Conservation (phyloP, 176 grass and related monocot genomes). For the Hordeum marinum region DNA sequence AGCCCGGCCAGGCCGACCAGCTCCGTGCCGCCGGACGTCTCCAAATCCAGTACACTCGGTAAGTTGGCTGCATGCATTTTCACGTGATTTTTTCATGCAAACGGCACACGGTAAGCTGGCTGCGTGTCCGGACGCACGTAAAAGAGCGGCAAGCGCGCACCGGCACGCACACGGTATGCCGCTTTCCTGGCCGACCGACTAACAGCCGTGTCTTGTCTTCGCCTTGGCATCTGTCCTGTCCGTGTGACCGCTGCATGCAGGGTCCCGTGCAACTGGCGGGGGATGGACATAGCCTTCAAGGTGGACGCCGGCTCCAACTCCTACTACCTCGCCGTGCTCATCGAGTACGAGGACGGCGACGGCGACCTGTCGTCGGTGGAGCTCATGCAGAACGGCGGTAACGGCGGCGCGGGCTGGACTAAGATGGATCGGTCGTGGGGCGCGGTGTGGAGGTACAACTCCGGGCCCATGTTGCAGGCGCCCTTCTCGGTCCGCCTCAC, state of each 20-base stretch:
- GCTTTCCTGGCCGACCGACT: background rate
- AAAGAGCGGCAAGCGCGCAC: background rate
- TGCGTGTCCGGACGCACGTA: background rate
- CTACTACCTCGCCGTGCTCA: constrained; percentile 65
- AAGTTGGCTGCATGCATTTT: background rate
- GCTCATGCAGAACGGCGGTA: constrained; percentile 35
- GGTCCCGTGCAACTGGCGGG: constrained; percentile 71
- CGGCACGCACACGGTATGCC: background rate
- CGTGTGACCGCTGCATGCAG: constrained; percentile 37
- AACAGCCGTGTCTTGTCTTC: background rate
- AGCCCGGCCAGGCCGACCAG: constrained; percentile 47
- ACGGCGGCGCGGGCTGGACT: constrained; percentile 1
- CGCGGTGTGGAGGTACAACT: constrained; percentile 52
- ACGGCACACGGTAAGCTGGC: background rate
- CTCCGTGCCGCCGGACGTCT: constrained; percentile 58
- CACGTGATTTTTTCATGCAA: background rate
- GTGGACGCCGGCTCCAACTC: constrained; percentile 78
- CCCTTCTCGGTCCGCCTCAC: constrained; percentile 62
- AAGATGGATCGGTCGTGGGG: constrained; percentile 65
- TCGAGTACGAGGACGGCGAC: constrained; percentile 71
- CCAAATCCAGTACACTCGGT: constrained; percentile 56
- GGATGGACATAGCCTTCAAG: constrained; percentile 53
- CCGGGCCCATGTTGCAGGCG: background rate
- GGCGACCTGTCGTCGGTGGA: constrained; percentile 68
- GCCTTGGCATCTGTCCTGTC: constrained; percentile 1